Evolutionary conservation across 805 yeast genomes (phyloP).

Genomic region (Yamadazyma scolyti): DNA sequence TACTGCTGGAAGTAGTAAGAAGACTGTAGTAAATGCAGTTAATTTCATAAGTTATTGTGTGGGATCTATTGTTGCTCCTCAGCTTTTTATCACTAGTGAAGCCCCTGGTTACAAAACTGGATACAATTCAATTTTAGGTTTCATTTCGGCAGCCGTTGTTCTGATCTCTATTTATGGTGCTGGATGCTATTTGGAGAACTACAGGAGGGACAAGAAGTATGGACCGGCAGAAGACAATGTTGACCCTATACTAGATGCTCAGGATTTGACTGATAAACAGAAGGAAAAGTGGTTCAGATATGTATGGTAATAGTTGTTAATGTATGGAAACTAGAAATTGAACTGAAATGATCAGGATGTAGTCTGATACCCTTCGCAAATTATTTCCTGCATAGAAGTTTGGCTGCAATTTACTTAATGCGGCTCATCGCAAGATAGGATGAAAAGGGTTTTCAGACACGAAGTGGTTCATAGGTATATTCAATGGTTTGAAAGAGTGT

Average conservation of each 20-base stretch:
- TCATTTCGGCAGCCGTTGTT: constrained; percentile 46
- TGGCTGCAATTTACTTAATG: too few species aligned
- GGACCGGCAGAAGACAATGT: constrained; percentile 17
- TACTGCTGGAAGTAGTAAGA: constrained; percentile 57
- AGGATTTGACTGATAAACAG: constrained; percentile 58
- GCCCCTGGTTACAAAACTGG: constrained; percentile 52
- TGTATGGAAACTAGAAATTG: too few species aligned
- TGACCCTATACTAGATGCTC: constrained; percentile 37
- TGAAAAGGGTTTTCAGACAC: too few species aligned
- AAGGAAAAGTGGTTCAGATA: constrained; percentile 35
- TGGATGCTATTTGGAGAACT: constrained; percentile 48
- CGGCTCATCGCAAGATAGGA: too few species aligned
- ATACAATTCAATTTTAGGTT: constrained; percentile 50
- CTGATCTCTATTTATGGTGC: constrained; percentile 37
- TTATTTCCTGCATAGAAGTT: too few species aligned
- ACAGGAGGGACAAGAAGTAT: constrained; percentile 41
- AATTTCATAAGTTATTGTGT: constrained; percentile 47
- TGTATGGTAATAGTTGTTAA: constrained; percentile 7
- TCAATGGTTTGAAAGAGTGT: too few species aligned
- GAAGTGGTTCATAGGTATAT: too few species aligned
- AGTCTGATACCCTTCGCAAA: too few species aligned
- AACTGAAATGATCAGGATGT: too few species aligned
- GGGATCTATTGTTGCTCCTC: constrained; percentile 57
- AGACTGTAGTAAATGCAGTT: constrained; percentile 42
- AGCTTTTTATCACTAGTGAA: constrained; percentile 40